These are phyloP conservation scores for Syzygium aqueum DNA, from an alignment of 345 rosid genomes.

Conservation along the genomic window DNA sequence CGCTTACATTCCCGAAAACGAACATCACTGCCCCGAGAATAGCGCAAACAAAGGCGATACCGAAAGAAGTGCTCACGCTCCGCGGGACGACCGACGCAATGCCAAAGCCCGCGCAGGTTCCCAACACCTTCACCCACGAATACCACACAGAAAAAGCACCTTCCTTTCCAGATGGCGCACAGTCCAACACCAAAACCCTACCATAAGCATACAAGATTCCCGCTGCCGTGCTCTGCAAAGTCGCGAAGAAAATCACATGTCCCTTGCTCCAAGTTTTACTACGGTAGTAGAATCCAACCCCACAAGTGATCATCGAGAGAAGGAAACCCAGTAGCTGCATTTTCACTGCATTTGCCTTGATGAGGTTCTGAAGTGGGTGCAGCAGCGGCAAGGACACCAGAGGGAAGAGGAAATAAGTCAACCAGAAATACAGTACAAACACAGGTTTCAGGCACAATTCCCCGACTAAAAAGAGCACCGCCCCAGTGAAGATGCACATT, in stretches of 20 bases:
- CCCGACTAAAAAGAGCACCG: slow-evolving; percentile 28
- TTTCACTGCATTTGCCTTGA: slow-evolving; percentile 28
- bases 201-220: slow-evolving; percentile 44
- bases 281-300: slow-evolving; percentile 29
- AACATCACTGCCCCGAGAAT: slow-evolving; percentile 20
- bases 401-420: slow-evolving; percentile 45
- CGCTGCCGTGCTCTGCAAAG: slow-evolving; percentile 40
- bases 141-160: slow-evolving; percentile 45
- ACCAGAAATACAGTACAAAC: slow-evolving; percentile 29
- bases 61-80: slow-evolving; percentile 22
- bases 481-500: slow-evolving; percentile 50
- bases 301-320: slow-evolving; percentile 32
- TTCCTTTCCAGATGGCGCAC: slow-evolving; percentile 40
- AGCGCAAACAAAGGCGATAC: slow-evolving; percentile 20
- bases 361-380: slow-evolving; percentile 31
- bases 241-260: slow-evolving; percentile 29
- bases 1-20: slow-evolving; percentile 46
- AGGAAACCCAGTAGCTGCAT: slow-evolving; percentile 47
- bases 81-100: slow-evolving; percentile 34
- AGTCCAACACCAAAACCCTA: slow-evolving; percentile 35
- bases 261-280: slow-evolving; percentile 24
- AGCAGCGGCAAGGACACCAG: slow-evolving; percentile 29
- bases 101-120: slow-evolving; percentile 44
- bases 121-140: slow-evolving; percentile 32
- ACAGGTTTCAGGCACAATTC: slow-evolving; percentile 34